Evolutionary conservation across 257 asterid genomes (phyloP), one percentile per base, ranked within the genome.

Genomic region (Solanum paucissectum): DNA sequence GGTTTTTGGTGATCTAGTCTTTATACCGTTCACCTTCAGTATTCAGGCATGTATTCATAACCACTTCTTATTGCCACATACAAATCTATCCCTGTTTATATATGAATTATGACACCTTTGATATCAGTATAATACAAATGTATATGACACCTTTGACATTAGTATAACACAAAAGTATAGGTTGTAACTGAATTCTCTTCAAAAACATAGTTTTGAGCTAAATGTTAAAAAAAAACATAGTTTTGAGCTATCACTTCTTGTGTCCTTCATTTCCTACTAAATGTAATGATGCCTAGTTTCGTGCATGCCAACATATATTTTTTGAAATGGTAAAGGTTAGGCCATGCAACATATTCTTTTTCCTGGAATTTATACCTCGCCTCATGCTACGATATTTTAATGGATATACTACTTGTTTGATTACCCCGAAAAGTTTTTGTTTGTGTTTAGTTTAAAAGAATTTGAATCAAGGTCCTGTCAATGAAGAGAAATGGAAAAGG

Each of bases 11-110:
- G 99, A 97, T 91, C 92, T 97, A 71, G 99, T 95, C 40, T 97
- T 98, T 98, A 96, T 97, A 86, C 99, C 99, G 5, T 97, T 96
- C 92, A 95, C 98, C 87, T 97, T 97, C 91, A 96, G 99, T 91
- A 95, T 97, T 91, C 99, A 97, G 99, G 99, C 91, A 95, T 86
- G 91, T 83, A 66, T 12, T 29, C 10, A 9, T 10, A 49, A 49
- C 85, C 69, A 82, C 27, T 49, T 87, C 71, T 33, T 87, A 32
- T 52, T 74, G 20, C n/a, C 88, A 37, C 84, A 71, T 20, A 27
- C 20, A 42, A 20, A 40, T 86, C 16, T 38, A 34, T 52, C 44
- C 68, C n/a, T 72, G 44, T 16, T 68, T 34, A 46, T 20, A 32
- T 37, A 11, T 23, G 16, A 18, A 46, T 37, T 40, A 42, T 40